Conservation (phyloP, 306 rosid species). For the Citrullus mucosospermus region DNA sequence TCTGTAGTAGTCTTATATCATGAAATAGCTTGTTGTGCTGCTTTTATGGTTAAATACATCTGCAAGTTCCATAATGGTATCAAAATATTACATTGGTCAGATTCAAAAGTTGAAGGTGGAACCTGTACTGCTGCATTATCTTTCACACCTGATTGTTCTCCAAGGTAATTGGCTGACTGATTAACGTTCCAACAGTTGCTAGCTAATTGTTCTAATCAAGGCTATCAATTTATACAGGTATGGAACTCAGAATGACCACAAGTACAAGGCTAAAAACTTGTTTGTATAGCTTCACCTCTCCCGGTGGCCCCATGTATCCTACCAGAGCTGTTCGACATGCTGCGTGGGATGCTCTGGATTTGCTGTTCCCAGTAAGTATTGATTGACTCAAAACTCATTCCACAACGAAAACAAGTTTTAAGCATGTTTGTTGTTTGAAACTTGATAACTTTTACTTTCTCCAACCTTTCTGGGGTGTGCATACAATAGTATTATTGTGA, state of each 20-base stretch:
- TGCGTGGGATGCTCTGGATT: slow-evolving; percentile 93
- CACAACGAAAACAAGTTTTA: neutral
- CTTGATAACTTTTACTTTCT: neutral
- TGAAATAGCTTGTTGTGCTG: neutral
- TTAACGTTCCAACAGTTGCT: neutral
- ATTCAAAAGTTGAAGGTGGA: slow-evolving; percentile 92
- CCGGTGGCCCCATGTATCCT: slow-evolving; percentile 97
- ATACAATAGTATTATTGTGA: neutral
- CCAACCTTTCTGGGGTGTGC: neutral
- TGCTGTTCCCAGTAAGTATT: slow-evolving; percentile 70
- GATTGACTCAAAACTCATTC: neutral
- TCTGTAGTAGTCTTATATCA: neutral
- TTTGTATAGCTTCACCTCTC: slow-evolving; percentile 87
- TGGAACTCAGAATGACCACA: slow-evolving; percentile 91
- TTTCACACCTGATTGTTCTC: slow-evolving; percentile 58
- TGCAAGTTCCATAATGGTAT: neutral
- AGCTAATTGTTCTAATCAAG: slow-evolving; percentile 7
- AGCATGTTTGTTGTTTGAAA: neutral
- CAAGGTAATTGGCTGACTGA: slow-evolving; percentile 37
- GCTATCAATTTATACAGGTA: slow-evolving; percentile 28
- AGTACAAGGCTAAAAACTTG: slow-evolving; percentile 84
- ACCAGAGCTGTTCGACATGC: slow-evolving; percentile 98
- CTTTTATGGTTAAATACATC: neutral
- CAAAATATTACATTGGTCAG: slow-evolving; percentile 30
- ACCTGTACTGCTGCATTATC: slow-evolving; percentile 89